Conservation (phyloP, 2,329 filamentous ascomycete species). For the Dactylonectria estremocensis region DNA sequence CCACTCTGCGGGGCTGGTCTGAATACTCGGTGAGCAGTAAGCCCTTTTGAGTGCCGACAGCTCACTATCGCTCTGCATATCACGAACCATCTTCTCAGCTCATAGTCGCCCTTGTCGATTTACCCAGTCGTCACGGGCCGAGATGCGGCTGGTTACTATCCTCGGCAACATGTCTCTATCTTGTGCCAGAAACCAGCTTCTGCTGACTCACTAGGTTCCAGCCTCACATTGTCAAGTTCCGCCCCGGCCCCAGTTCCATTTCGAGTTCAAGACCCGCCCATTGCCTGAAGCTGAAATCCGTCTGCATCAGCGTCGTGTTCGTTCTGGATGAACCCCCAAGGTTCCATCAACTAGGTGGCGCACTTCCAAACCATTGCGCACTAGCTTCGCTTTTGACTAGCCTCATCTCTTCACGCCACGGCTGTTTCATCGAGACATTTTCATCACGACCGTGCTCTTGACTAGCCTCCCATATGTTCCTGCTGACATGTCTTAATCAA, state of each 20-base stretch:
- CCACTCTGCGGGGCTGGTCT: not conserved
- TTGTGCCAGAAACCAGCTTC: not conserved
- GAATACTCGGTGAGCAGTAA: conserved; percentile 5
- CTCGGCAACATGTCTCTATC: not conserved
- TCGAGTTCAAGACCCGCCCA: conserved; percentile 1
- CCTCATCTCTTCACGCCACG: conserved; percentile 18
- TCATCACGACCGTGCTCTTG: too few species aligned
- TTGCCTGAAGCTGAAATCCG: conserved; percentile 7
- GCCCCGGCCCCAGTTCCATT: not conserved
- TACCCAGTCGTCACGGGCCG: not conserved
- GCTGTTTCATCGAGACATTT: conserved; percentile 23
- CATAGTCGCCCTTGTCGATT: not conserved
- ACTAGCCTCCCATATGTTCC: not conserved
- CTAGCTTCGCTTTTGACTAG: conserved; percentile 11
- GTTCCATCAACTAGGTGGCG: not conserved
- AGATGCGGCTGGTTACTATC: not conserved
- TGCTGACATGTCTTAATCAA: conserved; percentile 18
- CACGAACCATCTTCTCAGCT: not conserved
- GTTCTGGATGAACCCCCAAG: not conserved
- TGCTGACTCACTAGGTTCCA: not conserved
- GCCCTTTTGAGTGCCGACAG: not conserved
- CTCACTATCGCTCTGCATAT: not conserved
- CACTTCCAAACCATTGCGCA: not conserved
- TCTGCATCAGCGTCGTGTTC: not conserved
- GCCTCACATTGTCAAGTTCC: not conserved